phyloP scores from a whole-genome alignment of 176 grass and related monocot genomes.

The Avena sativa region DNA sequence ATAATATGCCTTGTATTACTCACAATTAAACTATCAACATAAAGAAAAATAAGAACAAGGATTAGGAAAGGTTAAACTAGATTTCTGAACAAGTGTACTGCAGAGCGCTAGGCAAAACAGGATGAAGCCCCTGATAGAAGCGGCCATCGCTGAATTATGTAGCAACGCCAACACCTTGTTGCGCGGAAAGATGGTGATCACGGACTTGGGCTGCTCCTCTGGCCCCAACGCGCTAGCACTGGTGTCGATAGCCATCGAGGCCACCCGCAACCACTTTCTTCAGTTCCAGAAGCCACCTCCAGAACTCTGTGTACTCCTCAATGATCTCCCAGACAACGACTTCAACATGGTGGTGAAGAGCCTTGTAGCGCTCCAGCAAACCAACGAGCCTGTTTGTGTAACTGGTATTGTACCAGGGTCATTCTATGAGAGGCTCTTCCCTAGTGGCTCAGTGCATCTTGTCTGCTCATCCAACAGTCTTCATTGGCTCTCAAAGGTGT shows the following conservation, averaged over 20 bases:
- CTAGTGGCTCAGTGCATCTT: background rate
- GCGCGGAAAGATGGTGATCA: background rate
- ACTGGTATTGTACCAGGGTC: constrained; percentile 34
- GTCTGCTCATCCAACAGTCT: constrained; percentile 20
- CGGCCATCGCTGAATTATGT: background rate
- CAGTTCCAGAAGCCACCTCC: background rate
- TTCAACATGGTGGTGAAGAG: background rate
- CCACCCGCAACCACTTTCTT: background rate
- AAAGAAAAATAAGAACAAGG: background rate
- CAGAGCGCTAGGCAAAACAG: background rate
- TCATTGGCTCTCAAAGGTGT: constrained; percentile 40
- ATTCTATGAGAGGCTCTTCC: constrained; percentile 31
- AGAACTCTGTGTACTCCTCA: background rate
- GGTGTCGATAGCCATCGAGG: background rate
- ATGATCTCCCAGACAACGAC: background rate
- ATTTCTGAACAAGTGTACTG: background rate
- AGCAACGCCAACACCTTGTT: background rate
- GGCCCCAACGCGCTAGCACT: constrained; percentile 31
- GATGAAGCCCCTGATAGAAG: constrained; percentile 38
- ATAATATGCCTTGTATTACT: background rate
- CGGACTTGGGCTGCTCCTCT: constrained; percentile 37
- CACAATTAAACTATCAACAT: background rate
- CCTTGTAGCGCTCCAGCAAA: background rate
- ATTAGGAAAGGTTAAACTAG: background rate
- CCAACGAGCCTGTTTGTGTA: background rate